Evolutionary conservation across 768 basidiomycete genomes (phyloP).

Genomic region (Tulasnella sp.): DNA sequence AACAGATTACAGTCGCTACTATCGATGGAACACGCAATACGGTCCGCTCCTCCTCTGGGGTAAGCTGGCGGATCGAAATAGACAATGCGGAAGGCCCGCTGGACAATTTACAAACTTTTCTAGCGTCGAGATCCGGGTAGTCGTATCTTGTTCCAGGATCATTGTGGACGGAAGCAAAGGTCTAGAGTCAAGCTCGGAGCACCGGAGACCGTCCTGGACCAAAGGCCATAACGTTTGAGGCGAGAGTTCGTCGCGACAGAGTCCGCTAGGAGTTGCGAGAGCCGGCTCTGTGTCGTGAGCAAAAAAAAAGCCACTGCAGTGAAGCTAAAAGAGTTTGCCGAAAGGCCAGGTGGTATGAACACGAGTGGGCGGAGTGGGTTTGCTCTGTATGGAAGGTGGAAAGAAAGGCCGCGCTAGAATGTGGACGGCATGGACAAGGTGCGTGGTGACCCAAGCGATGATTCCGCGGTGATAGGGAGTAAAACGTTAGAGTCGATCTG

Average conservation of each 20-base stretch:
- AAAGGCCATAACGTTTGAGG: neutral
- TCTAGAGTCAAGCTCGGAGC: neutral
- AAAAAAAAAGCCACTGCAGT: neutral
- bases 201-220: neutral
- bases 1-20: constrained; percentile 5
- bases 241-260: neutral
- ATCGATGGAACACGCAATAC: neutral
- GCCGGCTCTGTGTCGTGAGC: neutral
- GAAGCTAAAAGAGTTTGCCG: neutral
- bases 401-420: neutral
- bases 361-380: neutral
- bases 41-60: neutral
- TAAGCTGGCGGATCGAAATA: neutral
- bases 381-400: neutral
- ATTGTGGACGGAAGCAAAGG: neutral
- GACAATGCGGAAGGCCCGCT: neutral
- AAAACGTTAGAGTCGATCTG: neutral
- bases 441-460: neutral
- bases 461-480: neutral
- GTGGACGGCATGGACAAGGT: neutral
- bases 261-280: neutral
- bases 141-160: neutral
- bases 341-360: neutral
- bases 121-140: neutral
- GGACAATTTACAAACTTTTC: neutral